Evolutionary conservation across 192 early-diverging fungal genomes (phyloP), one percentile per base, ranked within the genome.

Genomic region (Backusella circina): DNA sequence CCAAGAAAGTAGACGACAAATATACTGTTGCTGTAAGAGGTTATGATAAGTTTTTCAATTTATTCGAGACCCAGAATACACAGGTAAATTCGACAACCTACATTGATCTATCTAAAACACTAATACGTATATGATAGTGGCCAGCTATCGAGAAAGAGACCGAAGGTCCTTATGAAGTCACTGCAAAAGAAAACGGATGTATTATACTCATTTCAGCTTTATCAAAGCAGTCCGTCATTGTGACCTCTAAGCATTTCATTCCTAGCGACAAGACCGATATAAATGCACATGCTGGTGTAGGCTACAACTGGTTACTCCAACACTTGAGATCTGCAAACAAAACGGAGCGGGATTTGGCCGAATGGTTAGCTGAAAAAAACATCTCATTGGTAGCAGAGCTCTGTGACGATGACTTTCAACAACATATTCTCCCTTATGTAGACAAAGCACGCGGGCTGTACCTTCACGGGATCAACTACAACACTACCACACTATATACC

Each of bases 21-120:
- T 80, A 89, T 74, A 73, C 77, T 9, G 94, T 99, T 79, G 83
- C 90, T 18, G 86, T 91, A 18, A 87, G 97, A n/a, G 97, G 97
- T 32, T 99, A 99, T 84, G 91, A 99, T 87, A 99, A 99, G 86
- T 99, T 99, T 80, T 99, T 97, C 80, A 97, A 97, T 73, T 51
- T 94, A 41, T 82, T 82, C 15, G 94, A 95, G 67, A 88, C 90
- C 15, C 23, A 77, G 8, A 78, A 74, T 35, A 93, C 92, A 7
- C 70, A 78, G 75, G 88, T 88, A 80, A 80, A 54, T 28, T 31
- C 2, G 23, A 54, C 28, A 70, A n/a, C n/a, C n/a, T n/a, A n/a
- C n/a, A n/a, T n/a, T 54, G 38, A 31, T 51, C 4, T 26, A 41
- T 33, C 8, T n/a, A n/a, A 21, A 37, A 65, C 44, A 75, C 26